These are phyloP conservation scores for Phanerochaete sordida DNA, from an alignment of 768 basidiomycete genomes.

Conservation along the genomic window DNA sequence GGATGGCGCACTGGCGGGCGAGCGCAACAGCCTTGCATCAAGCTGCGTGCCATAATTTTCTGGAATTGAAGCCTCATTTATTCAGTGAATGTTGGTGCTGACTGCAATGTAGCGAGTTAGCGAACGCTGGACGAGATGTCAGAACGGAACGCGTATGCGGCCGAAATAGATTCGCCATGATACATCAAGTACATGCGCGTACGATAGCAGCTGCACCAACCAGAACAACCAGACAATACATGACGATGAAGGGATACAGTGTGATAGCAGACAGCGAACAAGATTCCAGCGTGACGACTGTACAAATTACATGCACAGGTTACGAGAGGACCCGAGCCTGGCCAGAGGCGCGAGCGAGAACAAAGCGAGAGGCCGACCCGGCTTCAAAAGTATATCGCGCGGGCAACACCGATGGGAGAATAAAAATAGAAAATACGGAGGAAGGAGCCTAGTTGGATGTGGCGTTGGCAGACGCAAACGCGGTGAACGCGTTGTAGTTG, in stretches of 20 bases:
- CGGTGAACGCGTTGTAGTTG: constrained; percentile 64
- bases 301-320: too few species aligned
- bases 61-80: too few species aligned
- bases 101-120: too few species aligned
- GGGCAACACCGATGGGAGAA: not conserved
- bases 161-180: not conserved
- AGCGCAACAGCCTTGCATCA: too few species aligned
- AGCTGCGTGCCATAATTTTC: too few species aligned
- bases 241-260: not conserved
- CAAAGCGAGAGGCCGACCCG: constrained; percentile 5
- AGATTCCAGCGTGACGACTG: too few species aligned
- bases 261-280: too few species aligned
- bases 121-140: too few species aligned
- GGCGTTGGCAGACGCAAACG: constrained; percentile 14
- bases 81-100: too few species aligned
- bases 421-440: not conserved
- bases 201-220: not conserved
- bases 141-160: too few species aligned
- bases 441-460: not conserved
- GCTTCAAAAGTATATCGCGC: constrained; percentile 1
- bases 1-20: too few species aligned
- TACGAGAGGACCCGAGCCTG: not conserved
- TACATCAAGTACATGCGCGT: not conserved
- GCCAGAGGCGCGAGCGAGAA: not conserved
- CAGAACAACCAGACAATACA: not conserved